phyloP scores from a whole-genome alignment of 176 grass and related monocot species.

The Microstegium vimineum region DNA sequence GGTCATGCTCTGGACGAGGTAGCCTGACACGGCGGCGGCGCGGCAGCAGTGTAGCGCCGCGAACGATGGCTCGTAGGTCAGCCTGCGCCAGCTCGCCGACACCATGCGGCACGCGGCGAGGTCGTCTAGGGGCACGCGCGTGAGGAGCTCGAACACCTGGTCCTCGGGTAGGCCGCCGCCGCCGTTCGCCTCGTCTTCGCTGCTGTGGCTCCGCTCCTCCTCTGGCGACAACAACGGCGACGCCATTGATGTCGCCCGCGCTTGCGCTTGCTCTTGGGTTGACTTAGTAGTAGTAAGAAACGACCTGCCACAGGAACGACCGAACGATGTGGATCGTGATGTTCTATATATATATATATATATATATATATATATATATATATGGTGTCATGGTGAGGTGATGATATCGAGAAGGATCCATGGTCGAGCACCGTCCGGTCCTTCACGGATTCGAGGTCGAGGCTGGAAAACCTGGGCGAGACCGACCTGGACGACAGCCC shows the following conservation, averaged over 20 bases:
- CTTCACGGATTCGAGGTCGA: background rate
- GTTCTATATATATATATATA: too few species aligned
- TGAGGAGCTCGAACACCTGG: slow-evolving; percentile 42
- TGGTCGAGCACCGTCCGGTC: too few species aligned
- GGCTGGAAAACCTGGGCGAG: background rate
- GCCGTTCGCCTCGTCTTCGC: background rate
- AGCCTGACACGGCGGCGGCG: slow-evolving; percentile 32
- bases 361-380: too few species aligned
- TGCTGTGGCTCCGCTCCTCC: too few species aligned
- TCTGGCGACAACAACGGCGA: background rate
- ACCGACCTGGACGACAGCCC: background rate
- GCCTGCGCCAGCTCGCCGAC: slow-evolving; percentile 5
- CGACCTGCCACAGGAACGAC: too few species aligned
- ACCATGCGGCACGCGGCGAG: slow-evolving; percentile 35
- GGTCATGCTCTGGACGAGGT: slow-evolving; percentile 21
- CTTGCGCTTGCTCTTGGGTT: background rate
- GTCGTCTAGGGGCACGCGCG: slow-evolving; percentile 33
- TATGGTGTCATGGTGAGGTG: too few species aligned
- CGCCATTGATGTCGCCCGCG: background rate
- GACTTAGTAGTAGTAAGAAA: too few species aligned
- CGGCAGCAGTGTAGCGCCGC: slow-evolving; percentile 29
- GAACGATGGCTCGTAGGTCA: slow-evolving; percentile 42
- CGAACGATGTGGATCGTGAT: too few species aligned
- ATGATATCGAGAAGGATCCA: too few species aligned
- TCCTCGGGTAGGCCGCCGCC: slow-evolving; percentile 18